Conservation (phyloP, 352 stramenopile species). For the Globisporangium cystogenes region DNA sequence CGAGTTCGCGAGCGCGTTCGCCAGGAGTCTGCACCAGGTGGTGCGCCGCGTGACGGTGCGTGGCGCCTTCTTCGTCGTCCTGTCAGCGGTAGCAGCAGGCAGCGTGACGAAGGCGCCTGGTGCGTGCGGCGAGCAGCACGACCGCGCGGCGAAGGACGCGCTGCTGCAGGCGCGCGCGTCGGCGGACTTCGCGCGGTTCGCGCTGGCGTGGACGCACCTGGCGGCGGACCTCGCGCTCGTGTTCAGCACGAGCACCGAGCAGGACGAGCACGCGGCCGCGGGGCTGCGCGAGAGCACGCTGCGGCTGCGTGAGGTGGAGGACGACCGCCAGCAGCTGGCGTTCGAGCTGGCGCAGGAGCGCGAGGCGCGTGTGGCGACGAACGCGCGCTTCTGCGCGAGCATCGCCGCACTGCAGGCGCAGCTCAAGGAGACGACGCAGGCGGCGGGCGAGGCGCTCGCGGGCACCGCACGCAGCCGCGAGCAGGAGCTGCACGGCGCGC, state of each 20-base stretch:
- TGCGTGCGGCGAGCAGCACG: slow-evolving; percentile 16
- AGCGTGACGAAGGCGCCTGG: not conserved
- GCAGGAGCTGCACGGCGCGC: slow-evolving; percentile 22
- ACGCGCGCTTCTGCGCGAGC: slow-evolving; percentile 23
- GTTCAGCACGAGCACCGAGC: slow-evolving; percentile 44
- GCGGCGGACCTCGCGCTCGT: slow-evolving; percentile 29
- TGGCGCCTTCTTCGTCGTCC: too few relatives aligned
- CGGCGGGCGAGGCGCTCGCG: slow-evolving; percentile 28
- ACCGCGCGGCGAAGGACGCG: slow-evolving; percentile 30
- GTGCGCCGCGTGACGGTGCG: slow-evolving; percentile 21
- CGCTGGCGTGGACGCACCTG: slow-evolving; percentile 32
- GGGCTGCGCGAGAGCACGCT: slow-evolving; percentile 40
- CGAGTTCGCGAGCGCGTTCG: slow-evolving; percentile 13
- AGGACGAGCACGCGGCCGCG: slow-evolving; percentile 31
- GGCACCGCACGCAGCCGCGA: slow-evolving; percentile 32
- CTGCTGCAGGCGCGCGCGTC: slow-evolving; percentile 42
- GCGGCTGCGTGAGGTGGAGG: slow-evolving; percentile 51
- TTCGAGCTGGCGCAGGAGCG: slow-evolving; percentile 49
- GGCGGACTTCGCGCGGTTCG: slow-evolving; percentile 24
- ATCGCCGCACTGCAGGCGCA: slow-evolving; percentile 36
- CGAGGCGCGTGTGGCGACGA: slow-evolving; percentile 23
- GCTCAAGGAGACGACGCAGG: slow-evolving; percentile 34
- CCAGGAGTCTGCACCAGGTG: slow-evolving; percentile 26
- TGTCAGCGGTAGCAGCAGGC: too few relatives aligned
- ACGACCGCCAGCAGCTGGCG: slow-evolving; percentile 52